These are phyloP conservation scores for Actinomucor elegans DNA, from an alignment of 371 early-diverging fungal species.

Conservation along the genomic window DNA sequence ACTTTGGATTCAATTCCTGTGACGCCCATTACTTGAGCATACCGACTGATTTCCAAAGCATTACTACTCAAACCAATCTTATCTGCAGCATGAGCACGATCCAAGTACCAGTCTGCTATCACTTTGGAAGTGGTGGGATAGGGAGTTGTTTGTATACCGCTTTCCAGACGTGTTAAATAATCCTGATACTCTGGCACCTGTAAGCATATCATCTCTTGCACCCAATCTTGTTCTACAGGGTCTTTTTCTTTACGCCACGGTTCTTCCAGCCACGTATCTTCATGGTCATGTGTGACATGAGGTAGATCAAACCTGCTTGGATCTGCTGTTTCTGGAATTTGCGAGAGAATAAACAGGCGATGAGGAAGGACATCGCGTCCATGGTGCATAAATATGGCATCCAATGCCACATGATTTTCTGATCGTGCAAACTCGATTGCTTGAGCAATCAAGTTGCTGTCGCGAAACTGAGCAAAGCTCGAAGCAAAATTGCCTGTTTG, in stretches of 20 bases:
- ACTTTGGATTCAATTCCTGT: conserved; percentile 44
- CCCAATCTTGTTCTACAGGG: conserved; percentile 21
- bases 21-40: conserved; percentile 56
- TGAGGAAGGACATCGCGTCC: conserved; percentile 56
- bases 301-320: conserved; percentile 49
- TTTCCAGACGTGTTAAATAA: conserved; percentile 20
- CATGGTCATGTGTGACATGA: conserved; percentile 32
- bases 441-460: conserved; percentile 59
- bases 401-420: conserved; percentile 57
- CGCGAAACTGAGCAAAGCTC: conserved; percentile 61
- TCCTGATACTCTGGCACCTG: conserved; percentile 17
- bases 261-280: conserved; percentile 36
- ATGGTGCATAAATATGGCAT: conserved; percentile 66
- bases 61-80: conserved; percentile 50
- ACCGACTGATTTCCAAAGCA: conserved; percentile 56
- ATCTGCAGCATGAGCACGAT: conserved; percentile 59
- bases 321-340: conserved; percentile 65
- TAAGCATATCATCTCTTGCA: conserved; percentile 10
- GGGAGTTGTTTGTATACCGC: conserved; percentile 28
- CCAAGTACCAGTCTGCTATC: conserved; percentile 62
- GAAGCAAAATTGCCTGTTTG: conserved; percentile 18
- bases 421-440: conserved; percentile 63
- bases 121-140: conserved; percentile 48
- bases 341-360: conserved; percentile 61
- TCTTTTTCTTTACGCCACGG: conserved; percentile 40